These are phyloP conservation scores for Lecanicillium sp. DNA, from an alignment of 2,329 filamentous ascomycete species.

Conservation along the genomic window DNA sequence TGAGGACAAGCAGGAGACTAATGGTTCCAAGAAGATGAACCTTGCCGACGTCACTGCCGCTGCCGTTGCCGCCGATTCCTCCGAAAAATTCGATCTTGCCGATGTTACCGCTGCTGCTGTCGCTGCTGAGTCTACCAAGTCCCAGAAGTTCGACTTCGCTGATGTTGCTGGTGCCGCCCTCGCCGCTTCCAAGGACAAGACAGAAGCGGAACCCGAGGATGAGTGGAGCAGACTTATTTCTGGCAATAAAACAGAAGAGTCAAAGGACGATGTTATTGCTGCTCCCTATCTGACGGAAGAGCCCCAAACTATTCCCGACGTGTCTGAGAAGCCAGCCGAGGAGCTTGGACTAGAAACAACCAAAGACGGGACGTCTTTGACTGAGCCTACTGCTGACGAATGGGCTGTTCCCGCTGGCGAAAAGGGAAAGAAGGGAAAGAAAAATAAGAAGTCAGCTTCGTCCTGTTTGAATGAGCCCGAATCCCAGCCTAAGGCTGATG, in stretches of 20 bases:
- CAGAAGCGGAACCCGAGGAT: constrained; percentile 6
- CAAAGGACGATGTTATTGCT: constrained; percentile 1
- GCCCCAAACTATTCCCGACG: neutral
- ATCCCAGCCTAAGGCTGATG: neutral
- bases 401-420: constrained; percentile 13
- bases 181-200: neutral
- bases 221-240: constrained; percentile 14
- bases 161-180: neutral
- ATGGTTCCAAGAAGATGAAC: neutral
- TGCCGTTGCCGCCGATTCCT: neutral
- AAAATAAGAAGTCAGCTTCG: constrained; percentile 19
- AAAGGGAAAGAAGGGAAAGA: constrained; percentile 26
- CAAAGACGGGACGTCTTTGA: constrained; percentile 16
- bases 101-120: neutral
- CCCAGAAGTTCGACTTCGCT: neutral
- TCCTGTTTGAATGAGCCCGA: neutral
- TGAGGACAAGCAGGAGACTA: neutral
- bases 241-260: constrained; percentile 15
- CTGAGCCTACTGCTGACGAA: constrained; percentile 2
- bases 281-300: constrained; percentile 4
- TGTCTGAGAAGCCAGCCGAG: neutral
- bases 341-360: constrained; percentile 20
- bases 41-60: neutral
- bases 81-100: neutral
- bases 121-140: neutral